phyloP scores from a whole-genome alignment of 1,284 basidiomycete species.

The Xerocomus cyaneibrunnescens region DNA sequence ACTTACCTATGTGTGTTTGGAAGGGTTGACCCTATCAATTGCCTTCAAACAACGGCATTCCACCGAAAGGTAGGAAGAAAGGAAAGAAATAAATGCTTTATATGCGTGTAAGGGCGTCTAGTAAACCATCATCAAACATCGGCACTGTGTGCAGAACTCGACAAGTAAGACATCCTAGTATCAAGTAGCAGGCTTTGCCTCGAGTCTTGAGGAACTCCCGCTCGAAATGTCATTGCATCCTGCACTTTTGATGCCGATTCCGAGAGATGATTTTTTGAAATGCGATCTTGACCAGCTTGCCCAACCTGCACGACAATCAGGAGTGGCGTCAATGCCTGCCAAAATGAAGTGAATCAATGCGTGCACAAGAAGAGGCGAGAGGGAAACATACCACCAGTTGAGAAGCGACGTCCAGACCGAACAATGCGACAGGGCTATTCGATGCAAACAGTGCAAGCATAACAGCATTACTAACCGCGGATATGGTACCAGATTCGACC shows the following conservation, averaged over 20 bases:
- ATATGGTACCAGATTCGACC: slow-evolving; percentile 5
- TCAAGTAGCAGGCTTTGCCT: background rate
- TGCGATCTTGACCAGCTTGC: background rate
- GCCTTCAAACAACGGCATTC: no score
- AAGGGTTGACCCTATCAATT: no score
- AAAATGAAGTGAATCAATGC: background rate
- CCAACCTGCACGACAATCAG: slow-evolving; percentile 2
- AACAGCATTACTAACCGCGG: background rate
- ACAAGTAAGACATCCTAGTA: background rate
- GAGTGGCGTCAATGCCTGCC: background rate
- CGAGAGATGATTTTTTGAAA: no score
- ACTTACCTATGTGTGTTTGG: no score
- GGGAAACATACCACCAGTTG: background rate
- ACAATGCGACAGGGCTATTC: background rate
- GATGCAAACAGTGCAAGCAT: no score
- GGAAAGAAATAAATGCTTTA: no score
- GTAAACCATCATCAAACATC: no score
- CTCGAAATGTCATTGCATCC: background rate
- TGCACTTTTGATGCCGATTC: no score
- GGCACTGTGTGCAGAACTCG: no score
- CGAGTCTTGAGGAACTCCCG: background rate
- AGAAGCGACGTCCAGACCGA: background rate
- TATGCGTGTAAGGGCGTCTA: no score
- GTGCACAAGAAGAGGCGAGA: no score
- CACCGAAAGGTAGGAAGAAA: no score